Conservation (phyloP, 345 rosid species). For the Hibiscus syriacus region DNA sequence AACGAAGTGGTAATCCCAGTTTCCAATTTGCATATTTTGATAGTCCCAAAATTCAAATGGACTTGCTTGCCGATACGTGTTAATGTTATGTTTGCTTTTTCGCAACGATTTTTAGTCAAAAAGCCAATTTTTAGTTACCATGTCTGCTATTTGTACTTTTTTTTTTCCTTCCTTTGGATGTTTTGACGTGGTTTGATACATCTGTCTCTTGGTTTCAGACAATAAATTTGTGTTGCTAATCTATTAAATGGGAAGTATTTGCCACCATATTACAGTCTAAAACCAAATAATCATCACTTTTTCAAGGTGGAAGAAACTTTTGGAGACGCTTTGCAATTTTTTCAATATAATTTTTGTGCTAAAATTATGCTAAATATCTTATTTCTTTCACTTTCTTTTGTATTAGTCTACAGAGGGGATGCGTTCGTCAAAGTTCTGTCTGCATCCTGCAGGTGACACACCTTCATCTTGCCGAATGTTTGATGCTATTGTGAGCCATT, state of each 20-base stretch:
- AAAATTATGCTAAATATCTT: not conserved
- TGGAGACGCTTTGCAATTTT: not conserved
- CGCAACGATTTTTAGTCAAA: too few relatives aligned
- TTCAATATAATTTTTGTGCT: not conserved
- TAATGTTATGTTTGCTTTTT: too few relatives aligned
- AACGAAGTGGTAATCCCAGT: not conserved
- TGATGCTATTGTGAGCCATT: slow-evolving; percentile 84
- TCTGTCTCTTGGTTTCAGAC: not conserved
- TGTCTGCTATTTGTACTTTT: not conserved
- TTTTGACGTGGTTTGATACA: not conserved
- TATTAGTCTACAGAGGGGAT: slow-evolving; percentile 69
- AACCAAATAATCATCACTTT: not conserved
- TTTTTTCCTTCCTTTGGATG: not conserved
- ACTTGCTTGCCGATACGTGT: not conserved
- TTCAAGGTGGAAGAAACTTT: not conserved
- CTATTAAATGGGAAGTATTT: not conserved
- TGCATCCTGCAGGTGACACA: slow-evolving; percentile 88
- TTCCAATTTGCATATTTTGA: not conserved
- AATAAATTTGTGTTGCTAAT: not conserved
- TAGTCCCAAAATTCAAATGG: not conserved
- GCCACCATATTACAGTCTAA: not conserved
- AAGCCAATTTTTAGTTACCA: too few relatives aligned
- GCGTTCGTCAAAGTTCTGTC: slow-evolving; percentile 84
- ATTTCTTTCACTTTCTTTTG: slow-evolving; percentile 16
- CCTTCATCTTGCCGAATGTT: slow-evolving; percentile 89